These are phyloP conservation scores for Lumnitzera racemosa DNA, from an alignment of 345 rosid genomes.

Conservation along the genomic window DNA sequence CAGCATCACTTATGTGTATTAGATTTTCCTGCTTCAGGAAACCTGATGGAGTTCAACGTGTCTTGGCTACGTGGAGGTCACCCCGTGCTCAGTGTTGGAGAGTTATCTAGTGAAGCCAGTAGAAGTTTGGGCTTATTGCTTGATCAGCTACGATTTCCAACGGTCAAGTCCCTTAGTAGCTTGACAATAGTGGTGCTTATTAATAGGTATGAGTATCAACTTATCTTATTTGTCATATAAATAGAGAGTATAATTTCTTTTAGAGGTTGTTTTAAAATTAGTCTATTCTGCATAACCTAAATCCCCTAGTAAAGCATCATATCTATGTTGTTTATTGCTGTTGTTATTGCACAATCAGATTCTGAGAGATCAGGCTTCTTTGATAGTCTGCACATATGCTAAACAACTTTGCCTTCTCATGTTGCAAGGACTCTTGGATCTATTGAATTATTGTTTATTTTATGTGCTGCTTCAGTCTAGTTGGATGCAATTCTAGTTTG, in stretches of 20 bases:
- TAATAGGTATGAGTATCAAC: conserved; percentile 41
- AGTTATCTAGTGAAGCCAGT: conserved; percentile 87
- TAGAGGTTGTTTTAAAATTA: not conserved
- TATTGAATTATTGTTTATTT: not conserved
- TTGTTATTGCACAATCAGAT: too few species aligned
- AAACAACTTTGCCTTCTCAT: too few species aligned
- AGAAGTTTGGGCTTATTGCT: conserved; percentile 70
- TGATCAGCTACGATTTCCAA: conserved; percentile 87
- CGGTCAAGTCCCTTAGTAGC: conserved; percentile 66
- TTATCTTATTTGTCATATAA: not conserved
- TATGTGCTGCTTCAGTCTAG: not conserved
- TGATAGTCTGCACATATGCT: too few species aligned
- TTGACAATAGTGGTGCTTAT: conserved; percentile 62
- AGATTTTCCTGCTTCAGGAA: conserved; percentile 36
- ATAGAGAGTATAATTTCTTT: not conserved
- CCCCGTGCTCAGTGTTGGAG: conserved; percentile 77
- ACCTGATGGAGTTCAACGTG: conserved; percentile 53
- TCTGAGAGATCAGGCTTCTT: too few species aligned
- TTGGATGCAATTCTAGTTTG: not conserved
- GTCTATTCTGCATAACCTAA: not conserved
- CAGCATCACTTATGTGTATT: conserved; percentile 5
- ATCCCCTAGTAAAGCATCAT: too few species aligned
- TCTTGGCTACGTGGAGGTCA: conserved; percentile 86
- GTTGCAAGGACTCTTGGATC: too few species aligned
- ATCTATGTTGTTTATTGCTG: too few species aligned